Percentiles rank a stretch among this genome's conserved stretches.
phyloP scores from a whole-genome alignment of 2,329 filamentous ascomycete genomes.

The Emergomyces pasteurianus region DNA sequence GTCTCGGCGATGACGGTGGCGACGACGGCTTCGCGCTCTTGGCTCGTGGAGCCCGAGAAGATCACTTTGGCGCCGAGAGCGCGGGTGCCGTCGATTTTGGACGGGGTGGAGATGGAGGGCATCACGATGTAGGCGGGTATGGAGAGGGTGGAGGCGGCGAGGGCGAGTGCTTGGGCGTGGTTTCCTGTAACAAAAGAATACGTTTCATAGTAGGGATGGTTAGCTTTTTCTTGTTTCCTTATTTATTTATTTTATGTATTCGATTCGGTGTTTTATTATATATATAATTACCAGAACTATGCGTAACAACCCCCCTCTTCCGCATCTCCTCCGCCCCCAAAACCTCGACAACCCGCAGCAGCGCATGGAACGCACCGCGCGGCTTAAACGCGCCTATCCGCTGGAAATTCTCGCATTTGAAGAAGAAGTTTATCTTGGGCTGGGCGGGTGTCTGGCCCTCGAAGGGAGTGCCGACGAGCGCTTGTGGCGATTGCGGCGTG shows the following conservation, averaged over 20 bases:
- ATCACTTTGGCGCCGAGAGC: constrained; percentile 66
- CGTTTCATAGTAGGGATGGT: not conserved
- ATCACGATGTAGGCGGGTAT: constrained; percentile 85
- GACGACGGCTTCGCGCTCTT: constrained; percentile 70
- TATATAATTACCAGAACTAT: constrained; percentile 59
- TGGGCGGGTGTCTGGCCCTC: constrained; percentile 45
- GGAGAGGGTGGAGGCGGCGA: constrained; percentile 61
- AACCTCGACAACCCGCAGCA: constrained; percentile 55
- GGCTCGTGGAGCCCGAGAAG: constrained; percentile 68
- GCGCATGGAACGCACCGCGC: constrained; percentile 77
- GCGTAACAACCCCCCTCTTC: constrained; percentile 68
- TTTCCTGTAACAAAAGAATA: no score
- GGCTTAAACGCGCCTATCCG: constrained; percentile 87
- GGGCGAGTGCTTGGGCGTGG: constrained; percentile 82
- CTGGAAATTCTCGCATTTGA: constrained; percentile 95
- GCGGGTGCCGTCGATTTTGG: constrained; percentile 73
- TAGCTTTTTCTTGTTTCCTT: not conserved
- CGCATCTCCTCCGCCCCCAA: constrained; percentile 49
- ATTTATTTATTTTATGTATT: no score
- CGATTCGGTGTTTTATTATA: no score
- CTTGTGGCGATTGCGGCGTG: constrained; percentile 46
- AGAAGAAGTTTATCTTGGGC: constrained; percentile 64
- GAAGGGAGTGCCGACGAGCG: constrained; percentile 46
- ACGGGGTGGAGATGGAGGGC: constrained; percentile 72
- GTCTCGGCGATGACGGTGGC: constrained; percentile 57